Evolutionary conservation across 768 basidiomycete species (phyloP), one percentile per base, ranked within the genome.

Genomic region (Amanita exitialis): DNA sequence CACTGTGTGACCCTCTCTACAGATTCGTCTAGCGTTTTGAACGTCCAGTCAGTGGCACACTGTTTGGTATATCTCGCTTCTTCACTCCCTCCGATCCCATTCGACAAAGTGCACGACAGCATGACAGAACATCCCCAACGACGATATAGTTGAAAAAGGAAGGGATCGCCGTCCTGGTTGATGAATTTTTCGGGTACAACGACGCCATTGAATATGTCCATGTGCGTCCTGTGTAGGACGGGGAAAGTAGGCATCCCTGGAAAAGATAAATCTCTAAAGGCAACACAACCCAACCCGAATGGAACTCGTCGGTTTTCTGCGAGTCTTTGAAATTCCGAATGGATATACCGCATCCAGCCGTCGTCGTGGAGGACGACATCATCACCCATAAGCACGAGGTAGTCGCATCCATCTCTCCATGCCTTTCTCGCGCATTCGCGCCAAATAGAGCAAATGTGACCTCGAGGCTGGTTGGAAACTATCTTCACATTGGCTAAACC

Each of bases 161-260:
- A 82, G 0, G 77, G 75, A 47, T 80, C 76, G 0, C 77, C 78
- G 44, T 80, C 80, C 58, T 82, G 80, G 53, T 80, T 80, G 38
- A 78, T 59, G 59, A 80, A 82, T 20, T 62, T 55, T 12, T 73
- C 64, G 0, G 80, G 79, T 12, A 82, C 58, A 20, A 80, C 66
- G 9, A 69, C 60, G 4, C 78, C 77, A 0, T 61, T 52, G 55
- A 82, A 82, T 39, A 79, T 73, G 27, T 79, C 72, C 60, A 82
- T 63, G 56, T 82, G 80, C 0, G 64, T 73, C 21, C 72, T 32
- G 51, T 80, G 77, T 39, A 82, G 45, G 46, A 80, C 66, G 0
- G 81, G 80, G 55, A 81, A 80, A 0, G 79, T 80, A 0, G 78
- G 79, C 77, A 82, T 79, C 0, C 78, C 81, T 0, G 74, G 76